Percentiles rank a stretch among this genome's conserved stretches.
Conservation (phyloP, 129 eudicot species). For the Chrysanthemum seticuspe region DNA sequence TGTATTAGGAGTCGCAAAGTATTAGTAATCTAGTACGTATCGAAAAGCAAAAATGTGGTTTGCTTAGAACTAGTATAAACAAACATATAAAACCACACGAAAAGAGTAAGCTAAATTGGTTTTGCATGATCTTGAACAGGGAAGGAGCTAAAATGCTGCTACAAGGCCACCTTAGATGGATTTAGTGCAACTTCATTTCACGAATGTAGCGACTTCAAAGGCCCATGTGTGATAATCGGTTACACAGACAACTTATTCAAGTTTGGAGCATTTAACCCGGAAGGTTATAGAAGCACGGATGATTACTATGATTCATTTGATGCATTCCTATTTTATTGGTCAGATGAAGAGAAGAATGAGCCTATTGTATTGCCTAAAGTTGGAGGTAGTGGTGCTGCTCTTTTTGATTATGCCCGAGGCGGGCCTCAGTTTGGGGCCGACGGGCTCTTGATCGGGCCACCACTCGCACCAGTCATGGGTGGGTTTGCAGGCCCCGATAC, state of each 20-base stretch:
- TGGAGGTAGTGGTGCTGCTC: constrained; percentile 88
- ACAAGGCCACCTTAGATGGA: constrained; percentile 85
- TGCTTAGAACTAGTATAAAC: neutral
- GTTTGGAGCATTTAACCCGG: constrained; percentile 90
- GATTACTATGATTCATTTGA: constrained; percentile 88
- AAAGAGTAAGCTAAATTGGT: constrained; percentile 5
- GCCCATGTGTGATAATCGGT: constrained; percentile 90
- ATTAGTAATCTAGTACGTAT: too few species aligned
- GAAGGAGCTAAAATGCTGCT: constrained; percentile 87
- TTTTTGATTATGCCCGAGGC: constrained; percentile 81
- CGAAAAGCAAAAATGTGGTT: too few species aligned
- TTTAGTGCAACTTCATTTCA: constrained; percentile 86
- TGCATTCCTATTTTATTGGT: constrained; percentile 81
- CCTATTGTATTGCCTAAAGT: constrained; percentile 70
- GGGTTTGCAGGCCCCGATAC: constrained; percentile 86
- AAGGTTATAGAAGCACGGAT: constrained; percentile 87
- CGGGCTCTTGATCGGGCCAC: constrained; percentile 86
- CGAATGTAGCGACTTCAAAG: constrained; percentile 72
- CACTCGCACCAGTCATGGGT: constrained; percentile 86
- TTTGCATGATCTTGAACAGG: constrained; percentile 44
- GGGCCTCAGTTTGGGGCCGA: constrained; percentile 91
- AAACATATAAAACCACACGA: neutral
- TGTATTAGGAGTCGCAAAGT: too few species aligned
- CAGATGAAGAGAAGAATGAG: constrained; percentile 27
- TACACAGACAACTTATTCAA: constrained; percentile 65